These are phyloP conservation scores for Didymella pomorum DNA, from an alignment of 2,329 filamentous ascomycete species.

Conservation along the genomic window DNA sequence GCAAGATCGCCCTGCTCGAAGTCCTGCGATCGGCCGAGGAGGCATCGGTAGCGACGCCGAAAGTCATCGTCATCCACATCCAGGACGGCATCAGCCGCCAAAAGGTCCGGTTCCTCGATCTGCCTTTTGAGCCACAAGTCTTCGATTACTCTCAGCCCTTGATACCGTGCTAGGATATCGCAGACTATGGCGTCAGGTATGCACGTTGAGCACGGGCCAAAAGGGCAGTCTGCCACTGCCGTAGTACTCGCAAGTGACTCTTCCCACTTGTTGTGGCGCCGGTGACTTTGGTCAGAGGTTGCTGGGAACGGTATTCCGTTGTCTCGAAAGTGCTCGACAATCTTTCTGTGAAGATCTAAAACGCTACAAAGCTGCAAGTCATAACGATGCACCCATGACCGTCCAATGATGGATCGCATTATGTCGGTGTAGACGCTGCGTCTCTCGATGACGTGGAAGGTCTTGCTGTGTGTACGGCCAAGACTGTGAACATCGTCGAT, in stretches of 20 bases:
- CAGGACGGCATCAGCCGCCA: slow-evolving; percentile 20
- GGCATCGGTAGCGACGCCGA: not conserved
- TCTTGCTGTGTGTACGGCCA: slow-evolving; percentile 26
- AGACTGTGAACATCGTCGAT: slow-evolving; percentile 42
- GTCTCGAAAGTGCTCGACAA: slow-evolving; percentile 29
- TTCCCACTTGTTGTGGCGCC: slow-evolving; percentile 5
- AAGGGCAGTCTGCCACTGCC: slow-evolving; percentile 1
- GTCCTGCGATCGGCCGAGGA: slow-evolving; percentile 1
- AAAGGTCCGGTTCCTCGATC: slow-evolving; percentile 23
- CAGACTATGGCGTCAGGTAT: slow-evolving; percentile 27
- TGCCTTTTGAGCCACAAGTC: slow-evolving; percentile 32
- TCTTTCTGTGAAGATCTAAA: slow-evolving; percentile 26
- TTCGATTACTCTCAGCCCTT: slow-evolving; percentile 34
- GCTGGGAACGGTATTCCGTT: slow-evolving; percentile 8
- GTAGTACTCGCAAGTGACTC: not conserved
- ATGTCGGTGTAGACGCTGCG: slow-evolving; percentile 28
- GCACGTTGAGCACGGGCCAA: slow-evolving; percentile 7
- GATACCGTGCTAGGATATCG: slow-evolving; percentile 37
- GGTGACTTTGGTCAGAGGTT: not conserved
- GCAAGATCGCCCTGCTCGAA: slow-evolving; percentile 6
- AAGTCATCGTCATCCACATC: not conserved
- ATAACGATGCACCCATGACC: slow-evolving; percentile 29
- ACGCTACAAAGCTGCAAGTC: slow-evolving; percentile 35
- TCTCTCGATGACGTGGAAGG: slow-evolving; percentile 21
- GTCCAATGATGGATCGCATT: slow-evolving; percentile 30